Evolutionary conservation across 176 grass and related monocot species (phyloP).

Genomic region (Avena sativa): DNA sequence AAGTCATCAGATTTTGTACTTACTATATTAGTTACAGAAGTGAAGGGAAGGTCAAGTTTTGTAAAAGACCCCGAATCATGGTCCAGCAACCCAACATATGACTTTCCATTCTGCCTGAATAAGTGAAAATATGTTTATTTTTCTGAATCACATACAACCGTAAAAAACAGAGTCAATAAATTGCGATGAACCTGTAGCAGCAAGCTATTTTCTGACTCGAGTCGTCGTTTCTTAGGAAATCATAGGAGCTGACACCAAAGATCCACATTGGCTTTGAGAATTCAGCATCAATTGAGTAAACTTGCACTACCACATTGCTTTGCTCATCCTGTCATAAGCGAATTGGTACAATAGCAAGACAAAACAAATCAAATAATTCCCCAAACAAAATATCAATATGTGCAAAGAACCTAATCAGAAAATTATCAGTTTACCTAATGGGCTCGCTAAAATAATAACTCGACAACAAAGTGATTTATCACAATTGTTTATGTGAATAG

Average conservation of each 20-base stretch:
- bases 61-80: slow-evolving; percentile 57
- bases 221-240: slow-evolving; percentile 63
- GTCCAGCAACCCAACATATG: slow-evolving; percentile 77
- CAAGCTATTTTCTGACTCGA: slow-evolving; percentile 60
- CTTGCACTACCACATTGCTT: slow-evolving; percentile 54
- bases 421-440: neutral
- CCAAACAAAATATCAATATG: slow-evolving; percentile 14
- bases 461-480: slow-evolving; percentile 9
- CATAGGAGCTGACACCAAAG: slow-evolving; percentile 91
- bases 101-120: slow-evolving; percentile 81
- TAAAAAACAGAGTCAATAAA: slow-evolving; percentile 13
- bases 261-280: slow-evolving; percentile 87
- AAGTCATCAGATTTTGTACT: slow-evolving; percentile 33
- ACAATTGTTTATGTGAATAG: slow-evolving; percentile 6
- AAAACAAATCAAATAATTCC: neutral
- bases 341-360: slow-evolving; percentile 32
- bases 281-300: slow-evolving; percentile 86
- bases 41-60: slow-evolving; percentile 69
- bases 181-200: slow-evolving; percentile 73
- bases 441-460: slow-evolving; percentile 12
- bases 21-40: slow-evolving; percentile 83
- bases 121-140: slow-evolving; percentile 26
- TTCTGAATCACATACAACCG: slow-evolving; percentile 34
- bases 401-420: neutral
- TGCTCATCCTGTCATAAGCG: slow-evolving; percentile 63